phyloP scores from a whole-genome alignment of 768 basidiomycete species.

The Naganishia vaughanmartiniae region DNA sequence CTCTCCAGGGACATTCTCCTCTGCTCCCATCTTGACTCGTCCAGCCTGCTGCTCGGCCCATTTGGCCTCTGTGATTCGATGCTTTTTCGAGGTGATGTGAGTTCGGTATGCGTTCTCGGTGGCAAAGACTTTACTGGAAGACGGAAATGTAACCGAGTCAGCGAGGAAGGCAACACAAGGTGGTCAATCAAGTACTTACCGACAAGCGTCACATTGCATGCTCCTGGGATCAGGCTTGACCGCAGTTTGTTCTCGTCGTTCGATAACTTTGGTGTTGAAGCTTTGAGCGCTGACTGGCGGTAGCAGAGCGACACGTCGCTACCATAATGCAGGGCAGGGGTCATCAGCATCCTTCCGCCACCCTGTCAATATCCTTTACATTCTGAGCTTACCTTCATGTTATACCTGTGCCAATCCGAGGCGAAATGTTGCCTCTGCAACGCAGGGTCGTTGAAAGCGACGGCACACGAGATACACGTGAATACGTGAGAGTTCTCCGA shows the following conservation, averaged over 20 bases:
- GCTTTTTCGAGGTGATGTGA: conserved; percentile 84
- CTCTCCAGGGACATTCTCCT: conserved; percentile 24
- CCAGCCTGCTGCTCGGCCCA: conserved; percentile 37
- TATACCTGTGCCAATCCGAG: conserved; percentile 94
- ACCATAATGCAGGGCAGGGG: conserved; percentile 35
- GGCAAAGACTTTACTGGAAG: conserved; percentile 77
- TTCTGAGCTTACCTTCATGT: conserved; percentile 66
- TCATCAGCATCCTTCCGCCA: not conserved
- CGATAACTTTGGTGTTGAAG: conserved; percentile 85
- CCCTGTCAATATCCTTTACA: not conserved
- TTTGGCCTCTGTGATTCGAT: conserved; percentile 72
- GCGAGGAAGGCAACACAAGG: not conserved
- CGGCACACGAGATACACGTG: conserved; percentile 86
- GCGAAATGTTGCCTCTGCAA: conserved; percentile 86
- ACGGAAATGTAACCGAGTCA: conserved; percentile 18
- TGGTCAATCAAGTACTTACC: conserved; percentile 60
- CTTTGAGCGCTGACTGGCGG: conserved; percentile 73
- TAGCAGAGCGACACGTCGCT: conserved; percentile 80
- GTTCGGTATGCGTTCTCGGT: conserved; percentile 84
- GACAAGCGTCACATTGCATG: conserved; percentile 71
- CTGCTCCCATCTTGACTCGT: conserved; percentile 28
- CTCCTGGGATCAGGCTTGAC: conserved; percentile 63
- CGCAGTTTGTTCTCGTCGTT: conserved; percentile 72
- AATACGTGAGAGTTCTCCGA: conserved; percentile 56
- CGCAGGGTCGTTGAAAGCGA: conserved; percentile 77